Evolutionary conservation across 257 asterid species (phyloP).

Genomic region (Solanum ossicruentum): DNA sequence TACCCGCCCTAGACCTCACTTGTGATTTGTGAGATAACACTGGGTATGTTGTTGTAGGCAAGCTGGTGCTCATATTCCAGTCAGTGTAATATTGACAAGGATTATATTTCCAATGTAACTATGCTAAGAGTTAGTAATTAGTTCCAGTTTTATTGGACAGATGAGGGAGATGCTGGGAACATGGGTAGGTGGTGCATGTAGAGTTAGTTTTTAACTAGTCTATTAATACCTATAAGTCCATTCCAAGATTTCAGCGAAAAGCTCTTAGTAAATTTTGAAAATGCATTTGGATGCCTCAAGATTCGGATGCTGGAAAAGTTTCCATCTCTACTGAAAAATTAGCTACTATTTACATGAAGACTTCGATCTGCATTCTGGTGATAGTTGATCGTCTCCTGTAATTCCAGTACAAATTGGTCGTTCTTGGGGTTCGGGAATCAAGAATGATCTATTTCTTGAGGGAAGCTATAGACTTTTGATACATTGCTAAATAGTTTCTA

Average conservation of each 20-base stretch:
- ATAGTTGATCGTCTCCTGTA: neutral
- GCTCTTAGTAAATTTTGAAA: neutral
- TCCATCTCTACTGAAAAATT: neutral
- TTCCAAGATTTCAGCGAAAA: neutral
- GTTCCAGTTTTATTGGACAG: neutral
- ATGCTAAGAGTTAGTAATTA: neutral
- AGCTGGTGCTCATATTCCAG: neutral
- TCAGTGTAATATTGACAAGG: neutral
- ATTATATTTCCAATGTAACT: neutral
- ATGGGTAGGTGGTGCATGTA: neutral
- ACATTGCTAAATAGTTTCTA: neutral
- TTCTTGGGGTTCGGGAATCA: neutral
- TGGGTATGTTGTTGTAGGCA: neutral
- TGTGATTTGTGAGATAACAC: neutral
- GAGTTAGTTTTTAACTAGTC: neutral
- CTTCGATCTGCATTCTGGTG: neutral
- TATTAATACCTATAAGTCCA: neutral
- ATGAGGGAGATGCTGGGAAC: neutral
- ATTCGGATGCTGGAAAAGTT: neutral
- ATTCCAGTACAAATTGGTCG: neutral
- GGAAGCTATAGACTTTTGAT: neutral
- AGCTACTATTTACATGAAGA: neutral
- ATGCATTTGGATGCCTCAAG: neutral
- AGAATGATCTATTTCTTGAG: neutral
- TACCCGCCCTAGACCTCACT: neutral